Conservation (phyloP, 176 grass and related monocot species). For the Eragrostis nindensis region DNA sequence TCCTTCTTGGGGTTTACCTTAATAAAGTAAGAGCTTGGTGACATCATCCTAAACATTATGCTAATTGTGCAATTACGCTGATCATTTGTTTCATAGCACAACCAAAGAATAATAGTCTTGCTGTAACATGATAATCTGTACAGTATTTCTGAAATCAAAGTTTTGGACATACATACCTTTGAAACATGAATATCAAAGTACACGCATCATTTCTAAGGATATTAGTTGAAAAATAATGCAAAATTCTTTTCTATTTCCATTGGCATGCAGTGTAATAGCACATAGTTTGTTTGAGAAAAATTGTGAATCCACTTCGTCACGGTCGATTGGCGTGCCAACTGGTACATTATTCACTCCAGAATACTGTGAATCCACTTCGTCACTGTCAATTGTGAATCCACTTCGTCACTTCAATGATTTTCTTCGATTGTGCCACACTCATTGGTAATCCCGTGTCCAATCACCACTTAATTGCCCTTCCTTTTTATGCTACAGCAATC, state of each 20-base stretch:
- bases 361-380: too few relatives aligned
- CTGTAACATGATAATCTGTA: slow-evolving; percentile 33
- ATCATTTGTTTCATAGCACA: slow-evolving; percentile 15
- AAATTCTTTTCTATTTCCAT: slow-evolving; percentile 4
- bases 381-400: too few relatives aligned
- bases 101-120: neutral
- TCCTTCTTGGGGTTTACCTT: too few relatives aligned
- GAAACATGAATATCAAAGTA: slow-evolving; percentile 7
- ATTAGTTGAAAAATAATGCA: slow-evolving; percentile 20
- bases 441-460: neutral
- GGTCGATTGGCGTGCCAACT: neutral
- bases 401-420: neutral
- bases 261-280: neutral
- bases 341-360: neutral
- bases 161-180: slow-evolving; percentile 8
- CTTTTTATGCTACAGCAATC: neutral
- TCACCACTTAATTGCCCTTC: slow-evolving; percentile 5
- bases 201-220: neutral
- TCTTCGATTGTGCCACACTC: neutral
- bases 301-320: neutral
- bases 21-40: too few relatives aligned
- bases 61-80: neutral
- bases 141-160: slow-evolving; percentile 22
- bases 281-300: too few relatives aligned
- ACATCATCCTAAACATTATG: neutral